Conservation (phyloP, 2,329 filamentous ascomycete species). For the Xylariaceae sp. region DNA sequence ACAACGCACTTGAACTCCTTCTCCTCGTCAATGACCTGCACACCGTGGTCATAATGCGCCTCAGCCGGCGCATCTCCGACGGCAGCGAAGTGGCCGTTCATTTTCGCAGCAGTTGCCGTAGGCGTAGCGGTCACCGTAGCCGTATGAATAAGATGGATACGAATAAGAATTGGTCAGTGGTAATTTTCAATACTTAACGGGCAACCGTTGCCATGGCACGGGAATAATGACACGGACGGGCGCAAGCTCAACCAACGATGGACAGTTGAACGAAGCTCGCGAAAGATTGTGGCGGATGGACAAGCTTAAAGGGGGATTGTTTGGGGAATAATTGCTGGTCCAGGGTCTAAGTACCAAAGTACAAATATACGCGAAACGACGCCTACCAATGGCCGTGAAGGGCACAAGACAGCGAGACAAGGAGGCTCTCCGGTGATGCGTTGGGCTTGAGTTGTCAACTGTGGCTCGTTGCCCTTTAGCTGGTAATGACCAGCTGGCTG, state of each 20-base stretch:
- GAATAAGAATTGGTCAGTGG: neutral
- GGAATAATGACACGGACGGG: conserved; percentile 5
- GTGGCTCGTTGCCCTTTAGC: neutral
- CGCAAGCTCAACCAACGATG: conserved; percentile 4
- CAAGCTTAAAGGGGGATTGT: neutral
- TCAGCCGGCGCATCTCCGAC: conserved; percentile 61
- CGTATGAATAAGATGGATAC: neutral
- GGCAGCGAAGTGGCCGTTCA: conserved; percentile 78
- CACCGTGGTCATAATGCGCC: conserved; percentile 79
- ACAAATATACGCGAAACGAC: neutral
- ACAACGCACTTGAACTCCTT: conserved; percentile 87
- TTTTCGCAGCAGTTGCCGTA: conserved; percentile 29
- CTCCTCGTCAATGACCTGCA: conserved; percentile 94
- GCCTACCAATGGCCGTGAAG: neutral
- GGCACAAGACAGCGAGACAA: neutral
- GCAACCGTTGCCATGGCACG: conserved; percentile 19
- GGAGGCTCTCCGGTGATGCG: neutral
- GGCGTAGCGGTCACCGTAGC: neutral
- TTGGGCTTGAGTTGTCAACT: neutral
- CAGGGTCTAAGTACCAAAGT: neutral
- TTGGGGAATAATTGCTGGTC: neutral
- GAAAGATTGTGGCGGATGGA: neutral
- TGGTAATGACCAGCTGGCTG: neutral
- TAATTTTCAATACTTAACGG: neutral
- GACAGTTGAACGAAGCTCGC: neutral